Conservation (phyloP, 1,284 basidiomycete genomes). For the Anthracocystis panici-leucophaei region DNA sequence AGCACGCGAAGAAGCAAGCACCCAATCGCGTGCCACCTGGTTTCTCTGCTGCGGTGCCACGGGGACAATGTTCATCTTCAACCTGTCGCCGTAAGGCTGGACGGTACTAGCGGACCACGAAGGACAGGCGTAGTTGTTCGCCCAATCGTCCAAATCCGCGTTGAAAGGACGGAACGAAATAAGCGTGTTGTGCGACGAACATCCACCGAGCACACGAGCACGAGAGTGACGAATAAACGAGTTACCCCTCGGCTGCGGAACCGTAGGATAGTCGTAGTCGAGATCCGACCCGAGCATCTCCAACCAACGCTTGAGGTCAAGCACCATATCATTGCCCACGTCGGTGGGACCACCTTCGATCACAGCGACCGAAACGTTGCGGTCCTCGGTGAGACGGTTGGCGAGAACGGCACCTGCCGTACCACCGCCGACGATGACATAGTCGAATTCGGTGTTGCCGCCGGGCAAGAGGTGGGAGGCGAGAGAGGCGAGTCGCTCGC, state of each 20-base stretch:
- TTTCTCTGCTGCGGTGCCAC: slow-evolving; percentile 69
- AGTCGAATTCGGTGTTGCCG: slow-evolving; percentile 66
- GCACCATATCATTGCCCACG: slow-evolving; percentile 65
- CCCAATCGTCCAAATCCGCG: slow-evolving; percentile 69
- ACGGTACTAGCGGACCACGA: slow-evolving; percentile 62
- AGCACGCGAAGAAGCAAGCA: slow-evolving; percentile 56
- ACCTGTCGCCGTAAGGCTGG: slow-evolving; percentile 67
- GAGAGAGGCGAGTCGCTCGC: slow-evolving; percentile 58
- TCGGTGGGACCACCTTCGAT: slow-evolving; percentile 70
- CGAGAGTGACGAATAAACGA: slow-evolving; percentile 70
- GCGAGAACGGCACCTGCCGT: slow-evolving; percentile 70
- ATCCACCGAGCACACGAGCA: slow-evolving; percentile 69
- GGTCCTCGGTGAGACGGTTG: slow-evolving; percentile 68
- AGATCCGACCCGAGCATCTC: slow-evolving; percentile 69
- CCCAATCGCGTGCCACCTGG: slow-evolving; percentile 68
- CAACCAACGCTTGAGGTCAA: slow-evolving; percentile 69
- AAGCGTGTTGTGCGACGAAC: slow-evolving; percentile 70
- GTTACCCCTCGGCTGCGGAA: slow-evolving; percentile 68
- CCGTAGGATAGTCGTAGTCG: slow-evolving; percentile 69
- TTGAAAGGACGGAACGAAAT: slow-evolving; percentile 70
- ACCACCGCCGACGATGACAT: slow-evolving; percentile 69
- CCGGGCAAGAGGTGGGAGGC: slow-evolving; percentile 62
- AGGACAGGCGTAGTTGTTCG: slow-evolving; percentile 63
- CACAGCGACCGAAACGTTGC: slow-evolving; percentile 66
- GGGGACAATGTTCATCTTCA: slow-evolving; percentile 70